These are phyloP conservation scores for Trapa incisa DNA, from an alignment of 345 rosid species.

Conservation along the genomic window DNA sequence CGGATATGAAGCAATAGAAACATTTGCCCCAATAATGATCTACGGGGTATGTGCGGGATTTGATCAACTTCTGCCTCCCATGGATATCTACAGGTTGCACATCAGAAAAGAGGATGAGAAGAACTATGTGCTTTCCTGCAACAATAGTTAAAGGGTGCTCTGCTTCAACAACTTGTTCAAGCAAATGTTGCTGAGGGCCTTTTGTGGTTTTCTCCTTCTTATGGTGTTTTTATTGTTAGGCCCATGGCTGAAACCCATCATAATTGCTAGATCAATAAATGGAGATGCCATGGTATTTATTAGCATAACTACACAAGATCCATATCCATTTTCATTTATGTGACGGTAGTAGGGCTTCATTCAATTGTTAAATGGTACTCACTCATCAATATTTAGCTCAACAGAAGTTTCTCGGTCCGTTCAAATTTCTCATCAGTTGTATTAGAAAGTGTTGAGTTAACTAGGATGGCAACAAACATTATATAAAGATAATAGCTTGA, in stretches of 20 bases:
- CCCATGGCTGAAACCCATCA: background rate
- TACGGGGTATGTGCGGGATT: constrained; percentile 63
- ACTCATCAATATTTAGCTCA: background rate
- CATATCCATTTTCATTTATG: no score
- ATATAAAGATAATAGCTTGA: background rate
- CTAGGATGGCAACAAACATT: background rate
- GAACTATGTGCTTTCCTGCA: constrained; percentile 36
- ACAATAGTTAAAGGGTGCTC: constrained; percentile 43
- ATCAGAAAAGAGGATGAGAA: constrained; percentile 47
- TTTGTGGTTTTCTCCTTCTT: constrained; percentile 23
- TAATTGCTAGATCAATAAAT: background rate
- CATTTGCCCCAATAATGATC: constrained; percentile 54
- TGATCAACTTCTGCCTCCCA: constrained; percentile 47
- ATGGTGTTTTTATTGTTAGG: background rate
- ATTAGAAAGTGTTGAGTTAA: background rate
- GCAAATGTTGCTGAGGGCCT: constrained; percentile 49
- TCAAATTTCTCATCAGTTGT: background rate
- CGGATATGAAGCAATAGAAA: constrained; percentile 64
- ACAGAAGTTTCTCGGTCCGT: background rate
- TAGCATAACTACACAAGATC: background rate
- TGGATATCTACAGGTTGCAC: constrained; percentile 46
- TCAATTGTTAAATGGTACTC: no score
- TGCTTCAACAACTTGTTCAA: constrained; percentile 64
- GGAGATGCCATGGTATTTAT: background rate
- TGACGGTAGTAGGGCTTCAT: no score